A percentile compares a stretch with the other conserved stretches of the same genome.
Conservation (phyloP, 129 eudicot species). For the Dittrichia graveolens region DNA sequence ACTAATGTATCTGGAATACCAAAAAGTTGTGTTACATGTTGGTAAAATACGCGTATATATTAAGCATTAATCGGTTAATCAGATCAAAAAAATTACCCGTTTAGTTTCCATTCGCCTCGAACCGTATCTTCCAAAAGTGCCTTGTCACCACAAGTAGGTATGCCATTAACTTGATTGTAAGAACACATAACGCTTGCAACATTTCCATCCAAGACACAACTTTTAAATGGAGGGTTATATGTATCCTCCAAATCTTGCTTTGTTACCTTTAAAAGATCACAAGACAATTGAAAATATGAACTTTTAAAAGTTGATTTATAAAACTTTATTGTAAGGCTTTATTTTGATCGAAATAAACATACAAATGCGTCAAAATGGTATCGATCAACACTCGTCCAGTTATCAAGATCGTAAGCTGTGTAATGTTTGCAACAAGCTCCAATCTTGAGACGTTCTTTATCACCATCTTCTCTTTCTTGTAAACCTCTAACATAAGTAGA, state of each 20-base stretch:
- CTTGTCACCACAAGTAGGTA: constrained; percentile 34
- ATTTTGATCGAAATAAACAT: constrained; percentile 10
- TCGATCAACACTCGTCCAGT: constrained; percentile 41
- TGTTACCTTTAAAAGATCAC: constrained; percentile 26
- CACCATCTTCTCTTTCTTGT: constrained; percentile 45
- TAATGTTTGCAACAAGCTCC: constrained; percentile 48
- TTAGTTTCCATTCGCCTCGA: constrained; percentile 40
- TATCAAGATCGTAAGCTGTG: constrained; percentile 45
- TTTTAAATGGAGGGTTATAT: constrained; percentile 42
- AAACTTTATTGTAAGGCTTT: background rate
- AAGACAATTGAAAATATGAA: background rate
- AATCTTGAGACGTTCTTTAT: constrained; percentile 34
- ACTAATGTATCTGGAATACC: constrained; percentile 32
- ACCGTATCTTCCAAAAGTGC: constrained; percentile 35
- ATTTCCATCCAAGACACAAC: constrained; percentile 42
- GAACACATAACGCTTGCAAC: constrained; percentile 48
- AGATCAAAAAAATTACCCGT: constrained; percentile 28
- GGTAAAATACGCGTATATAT: background rate
- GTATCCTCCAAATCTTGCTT: constrained; percentile 47
- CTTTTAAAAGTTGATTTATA: background rate
- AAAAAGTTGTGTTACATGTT: background rate
- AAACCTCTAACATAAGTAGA: constrained; percentile 72
- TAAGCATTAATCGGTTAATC: background rate
- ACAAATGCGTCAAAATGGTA: constrained; percentile 40
- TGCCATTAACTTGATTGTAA: constrained; percentile 40